Evolutionary conservation across 192 early-diverging fungal genomes (phyloP), one percentile per base, ranked within the genome.

Genomic region (Fimicolochytrium jonesii): DNA sequence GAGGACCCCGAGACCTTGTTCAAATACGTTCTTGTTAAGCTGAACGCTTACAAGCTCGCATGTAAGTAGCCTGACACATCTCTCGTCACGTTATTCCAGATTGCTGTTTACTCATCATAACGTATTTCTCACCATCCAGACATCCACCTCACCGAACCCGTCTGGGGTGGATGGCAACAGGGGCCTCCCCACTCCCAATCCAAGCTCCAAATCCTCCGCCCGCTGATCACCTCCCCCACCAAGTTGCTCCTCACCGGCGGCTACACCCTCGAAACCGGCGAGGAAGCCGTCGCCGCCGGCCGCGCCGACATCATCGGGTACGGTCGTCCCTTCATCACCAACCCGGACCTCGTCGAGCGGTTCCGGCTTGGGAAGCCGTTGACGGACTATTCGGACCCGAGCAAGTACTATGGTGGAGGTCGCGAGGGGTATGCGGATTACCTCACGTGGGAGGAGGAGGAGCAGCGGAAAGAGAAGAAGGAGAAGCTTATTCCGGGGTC

Each of bases 311-410:
- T 76, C 55, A 59, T 80, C 34, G 74, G 68, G 2, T 60, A 68
- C 35, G 78, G 70, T 2, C 43, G 70, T 3, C 39, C 69, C 13
- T 80, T 77, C 65, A 72, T 80, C 56, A 64, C 75, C 18, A 80
- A 75, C 68, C 78, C 78, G 23, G 78, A 80, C 54, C 59, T 77
- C 29, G 69, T 72, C 13, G 50, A 64, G 10, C 54, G 78, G 18
- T 31, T 75, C 20, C 26, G 56, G 1, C 50, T 57, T 37, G 72
- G 69, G 13, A 39, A 45, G 13, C 45, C 34, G 35, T 42, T 79
- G 61, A 68, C 61, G 22, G 34, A 59, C 23, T 66, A 68, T 28
- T n/a, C 10, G 22, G 68, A 74, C 39, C 45, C 61, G 28, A 62
- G 44, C 18, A 42, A 42, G 48, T 71, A 56, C 51, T 77, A 80